phyloP scores from a whole-genome alignment of 2,329 filamentous ascomycete species.

The Rhynchosporium agropyri region DNA sequence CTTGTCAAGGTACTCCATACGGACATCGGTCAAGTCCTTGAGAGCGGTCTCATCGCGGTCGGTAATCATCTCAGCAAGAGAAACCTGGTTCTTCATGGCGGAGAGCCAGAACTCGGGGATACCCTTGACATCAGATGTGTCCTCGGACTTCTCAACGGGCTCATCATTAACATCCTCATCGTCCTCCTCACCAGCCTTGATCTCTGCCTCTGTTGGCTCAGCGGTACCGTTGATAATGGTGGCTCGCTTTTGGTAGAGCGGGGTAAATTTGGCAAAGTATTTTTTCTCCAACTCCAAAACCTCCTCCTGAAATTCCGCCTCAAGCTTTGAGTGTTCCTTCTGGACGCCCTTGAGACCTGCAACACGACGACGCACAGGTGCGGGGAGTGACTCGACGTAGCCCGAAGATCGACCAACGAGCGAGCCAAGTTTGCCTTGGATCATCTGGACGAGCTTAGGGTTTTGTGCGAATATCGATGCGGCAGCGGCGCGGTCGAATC shows the following conservation, averaged over 20 bases:
- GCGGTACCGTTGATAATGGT: constrained; percentile 84
- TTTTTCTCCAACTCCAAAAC: constrained; percentile 98
- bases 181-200: constrained; percentile 83
- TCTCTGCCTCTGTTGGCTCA: constrained; percentile 86
- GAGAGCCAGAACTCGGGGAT: constrained; percentile 99
- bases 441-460: constrained; percentile 93
- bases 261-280: constrained; percentile 98
- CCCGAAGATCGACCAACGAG: constrained; percentile 95
- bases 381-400: constrained; percentile 94
- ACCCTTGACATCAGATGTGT: constrained; percentile 64
- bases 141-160: constrained; percentile 52
- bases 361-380: constrained; percentile 87
- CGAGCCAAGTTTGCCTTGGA: constrained; percentile 91
- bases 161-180: constrained; percentile 59
- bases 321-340: constrained; percentile 97
- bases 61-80: constrained; percentile 97
- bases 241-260: constrained; percentile 92
- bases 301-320: constrained; percentile 98
- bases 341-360: constrained; percentile 96
- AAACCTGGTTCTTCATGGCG: constrained; percentile 99
- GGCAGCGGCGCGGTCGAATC: constrained; percentile 78
- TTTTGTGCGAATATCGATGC: constrained; percentile 95
- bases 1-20: constrained; percentile 99
- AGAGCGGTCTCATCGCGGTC: constrained; percentile 94
- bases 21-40: constrained; percentile 86